A percentile compares a stretch with the other conserved stretches of the same genome.
These are phyloP conservation scores for Waitea zeae DNA, from an alignment of 1,284 basidiomycete genomes.

Conservation along the genomic window DNA sequence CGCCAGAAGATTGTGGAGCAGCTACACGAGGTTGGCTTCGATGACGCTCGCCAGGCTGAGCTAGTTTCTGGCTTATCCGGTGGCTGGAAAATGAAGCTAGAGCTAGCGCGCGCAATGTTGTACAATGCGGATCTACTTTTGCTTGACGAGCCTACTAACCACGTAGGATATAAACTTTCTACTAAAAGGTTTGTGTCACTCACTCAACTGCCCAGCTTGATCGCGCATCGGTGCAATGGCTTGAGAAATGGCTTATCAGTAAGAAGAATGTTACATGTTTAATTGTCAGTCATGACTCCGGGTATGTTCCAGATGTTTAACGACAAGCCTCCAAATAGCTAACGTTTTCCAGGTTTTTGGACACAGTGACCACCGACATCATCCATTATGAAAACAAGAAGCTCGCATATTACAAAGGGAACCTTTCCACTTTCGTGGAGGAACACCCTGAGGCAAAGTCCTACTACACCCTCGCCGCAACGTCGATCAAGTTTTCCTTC, in stretches of 20 bases:
- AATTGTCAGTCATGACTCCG: conserved; percentile 95
- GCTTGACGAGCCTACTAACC: conserved; percentile 89
- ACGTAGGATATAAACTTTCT: conserved; percentile 34
- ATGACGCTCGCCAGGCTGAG: conserved; percentile 73
- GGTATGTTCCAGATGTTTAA: conserved; percentile 26
- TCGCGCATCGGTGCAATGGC: conserved; percentile 81
- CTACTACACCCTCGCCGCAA: conserved; percentile 93
- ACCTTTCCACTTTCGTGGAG: conserved; percentile 84
- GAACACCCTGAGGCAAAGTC: conserved; percentile 90
- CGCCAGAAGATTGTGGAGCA: conserved; percentile 62
- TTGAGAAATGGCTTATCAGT: conserved; percentile 77
- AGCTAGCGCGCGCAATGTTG: conserved; percentile 86
- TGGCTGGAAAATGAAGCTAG: conserved; percentile 99
- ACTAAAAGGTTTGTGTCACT: conserved; percentile 7
- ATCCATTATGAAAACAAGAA: conserved; percentile 97
- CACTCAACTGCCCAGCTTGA: conserved; percentile 41
- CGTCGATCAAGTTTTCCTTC: conserved; percentile 92
- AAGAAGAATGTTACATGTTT: conserved; percentile 82
- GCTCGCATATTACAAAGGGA: conserved; percentile 92
- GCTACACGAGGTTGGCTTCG: conserved; percentile 81
- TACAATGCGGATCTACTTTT: conserved; percentile 91
- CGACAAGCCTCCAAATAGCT: not conserved
- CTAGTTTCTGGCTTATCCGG: conserved; percentile 86
- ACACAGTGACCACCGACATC: conserved; percentile 95
- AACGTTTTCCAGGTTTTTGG: conserved; percentile 55